Percentiles rank a stretch among this genome's conserved stretches.
Evolutionary conservation across 2,329 filamentous ascomycete genomes (phyloP).

Genomic region (Drechslerella stenobrocha): DNA sequence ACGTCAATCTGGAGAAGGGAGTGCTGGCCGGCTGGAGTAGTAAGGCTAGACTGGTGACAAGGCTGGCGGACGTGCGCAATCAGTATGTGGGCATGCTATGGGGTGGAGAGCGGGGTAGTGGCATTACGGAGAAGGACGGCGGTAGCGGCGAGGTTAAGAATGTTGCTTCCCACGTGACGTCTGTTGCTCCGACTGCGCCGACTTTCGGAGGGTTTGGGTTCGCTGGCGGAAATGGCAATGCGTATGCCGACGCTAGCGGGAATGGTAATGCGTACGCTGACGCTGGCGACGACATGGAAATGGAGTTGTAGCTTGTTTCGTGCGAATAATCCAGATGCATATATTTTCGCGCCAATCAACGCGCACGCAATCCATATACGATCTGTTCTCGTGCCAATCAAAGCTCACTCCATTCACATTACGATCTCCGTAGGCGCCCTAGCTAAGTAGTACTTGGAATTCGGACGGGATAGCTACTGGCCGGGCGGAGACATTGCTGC

Average conservation of each 20-base stretch:
- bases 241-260: constrained; percentile 28
- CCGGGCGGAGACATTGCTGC: no score
- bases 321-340: not conserved
- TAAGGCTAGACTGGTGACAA: constrained; percentile 45
- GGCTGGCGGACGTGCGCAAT: constrained; percentile 38
- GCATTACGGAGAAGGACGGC: constrained; percentile 39
- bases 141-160: constrained; percentile 1
- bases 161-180: no score
- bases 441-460: no score
- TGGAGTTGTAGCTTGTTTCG: constrained; percentile 18
- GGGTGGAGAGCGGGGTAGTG: constrained; percentile 34
- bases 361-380: not conserved
- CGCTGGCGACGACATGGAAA: constrained; percentile 40
- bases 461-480: no score
- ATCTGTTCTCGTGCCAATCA: no score
- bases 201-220: no score
- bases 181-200: no score
- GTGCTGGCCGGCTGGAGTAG: constrained; percentile 44
- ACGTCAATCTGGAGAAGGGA: constrained; percentile 42
- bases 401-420: no score
- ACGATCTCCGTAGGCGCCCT: no score
- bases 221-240: constrained; percentile 1
- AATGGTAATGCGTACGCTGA: constrained; percentile 31
- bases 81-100: constrained; percentile 46
- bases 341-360: constrained; percentile 1